Percentiles rank a stretch among this genome's conserved stretches.
Evolutionary conservation across 2,329 filamentous ascomycete species (phyloP).

Genomic region (Akanthomyces dipterigenus): DNA sequence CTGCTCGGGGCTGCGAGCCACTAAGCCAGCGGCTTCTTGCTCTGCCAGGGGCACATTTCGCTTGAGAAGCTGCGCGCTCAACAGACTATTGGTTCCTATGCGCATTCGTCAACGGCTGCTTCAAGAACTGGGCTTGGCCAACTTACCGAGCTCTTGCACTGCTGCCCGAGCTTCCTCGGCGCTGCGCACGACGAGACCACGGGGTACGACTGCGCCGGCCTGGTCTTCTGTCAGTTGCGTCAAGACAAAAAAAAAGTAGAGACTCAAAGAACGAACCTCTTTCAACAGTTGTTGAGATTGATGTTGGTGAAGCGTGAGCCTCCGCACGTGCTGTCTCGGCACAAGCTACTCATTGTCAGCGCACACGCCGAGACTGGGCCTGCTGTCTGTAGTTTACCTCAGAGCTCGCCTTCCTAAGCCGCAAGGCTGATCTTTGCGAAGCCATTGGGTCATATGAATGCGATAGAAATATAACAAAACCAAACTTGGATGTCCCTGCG

Average conservation of each 20-base stretch:
- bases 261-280: conserved; percentile 14
- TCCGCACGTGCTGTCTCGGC: conserved; percentile 12
- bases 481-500: not conserved
- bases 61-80: conserved; percentile 24
- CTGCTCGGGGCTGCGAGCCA: conserved; percentile 12
- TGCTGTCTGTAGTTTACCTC: not conserved
- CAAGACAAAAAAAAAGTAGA: no score
- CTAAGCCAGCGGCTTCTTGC: not conserved
- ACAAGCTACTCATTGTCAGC: conserved; percentile 1
- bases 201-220: conserved; percentile 21
- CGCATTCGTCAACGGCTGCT: not conserved
- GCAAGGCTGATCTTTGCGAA: not conserved
- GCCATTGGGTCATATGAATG: not conserved
- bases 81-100: conserved; percentile 18
- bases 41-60: conserved; percentile 1
- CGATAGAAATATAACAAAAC: no score
- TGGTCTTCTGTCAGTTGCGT: conserved; percentile 11
- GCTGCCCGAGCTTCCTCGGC: conserved; percentile 17
- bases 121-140: no score
- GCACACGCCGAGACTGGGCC: not conserved
- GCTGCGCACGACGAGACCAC: conserved; percentile 17
- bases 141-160: conserved; percentile 20
- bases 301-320: conserved; percentile 23
- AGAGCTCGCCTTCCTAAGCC: conserved; percentile 6
- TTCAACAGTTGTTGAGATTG: conserved; percentile 23